phyloP scores from a whole-genome alignment of 441 rosid genomes.

The Breynia disticha region DNA sequence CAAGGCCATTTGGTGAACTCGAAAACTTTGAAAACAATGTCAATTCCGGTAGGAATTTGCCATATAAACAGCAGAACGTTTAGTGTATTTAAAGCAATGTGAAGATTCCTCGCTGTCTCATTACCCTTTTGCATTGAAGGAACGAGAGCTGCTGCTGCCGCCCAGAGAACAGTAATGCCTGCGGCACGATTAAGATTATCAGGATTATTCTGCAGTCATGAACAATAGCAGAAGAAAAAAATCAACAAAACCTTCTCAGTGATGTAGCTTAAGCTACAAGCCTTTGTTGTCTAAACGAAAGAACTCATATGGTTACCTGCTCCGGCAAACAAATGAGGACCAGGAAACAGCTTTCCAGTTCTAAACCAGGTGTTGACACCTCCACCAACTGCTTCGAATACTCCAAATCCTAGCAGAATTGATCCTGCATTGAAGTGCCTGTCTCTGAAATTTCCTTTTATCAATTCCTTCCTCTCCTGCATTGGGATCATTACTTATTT shows the following conservation, averaged over 20 bases:
- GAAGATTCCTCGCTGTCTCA: constrained; percentile 72
- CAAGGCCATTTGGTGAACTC: constrained; percentile 85
- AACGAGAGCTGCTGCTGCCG: constrained; percentile 74
- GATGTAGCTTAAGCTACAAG: neutral
- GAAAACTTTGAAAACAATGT: constrained; percentile 60
- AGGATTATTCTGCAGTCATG: no score
- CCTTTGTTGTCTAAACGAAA: neutral
- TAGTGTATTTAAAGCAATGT: constrained; percentile 58
- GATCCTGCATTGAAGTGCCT: constrained; percentile 82
- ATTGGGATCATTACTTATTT: constrained; percentile 6
- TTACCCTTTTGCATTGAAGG: constrained; percentile 88
- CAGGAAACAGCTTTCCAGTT: constrained; percentile 86
- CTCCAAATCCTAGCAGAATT: constrained; percentile 75
- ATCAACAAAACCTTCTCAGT: no score
- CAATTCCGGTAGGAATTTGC: constrained; percentile 81
- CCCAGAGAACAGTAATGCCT: constrained; percentile 84
- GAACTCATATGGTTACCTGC: constrained; percentile 32
- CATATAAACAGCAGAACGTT: constrained; percentile 61
- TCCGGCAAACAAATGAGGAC: constrained; percentile 90
- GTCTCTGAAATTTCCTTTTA: constrained; percentile 69
- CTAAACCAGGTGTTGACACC: constrained; percentile 80
- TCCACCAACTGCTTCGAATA: constrained; percentile 61
- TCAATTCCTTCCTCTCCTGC: constrained; percentile 79
- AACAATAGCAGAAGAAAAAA: no score
- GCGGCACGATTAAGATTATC: neutral